These are phyloP conservation scores for Rosa rugosa DNA, from an alignment of 306 rosid species.

Conservation along the genomic window DNA sequence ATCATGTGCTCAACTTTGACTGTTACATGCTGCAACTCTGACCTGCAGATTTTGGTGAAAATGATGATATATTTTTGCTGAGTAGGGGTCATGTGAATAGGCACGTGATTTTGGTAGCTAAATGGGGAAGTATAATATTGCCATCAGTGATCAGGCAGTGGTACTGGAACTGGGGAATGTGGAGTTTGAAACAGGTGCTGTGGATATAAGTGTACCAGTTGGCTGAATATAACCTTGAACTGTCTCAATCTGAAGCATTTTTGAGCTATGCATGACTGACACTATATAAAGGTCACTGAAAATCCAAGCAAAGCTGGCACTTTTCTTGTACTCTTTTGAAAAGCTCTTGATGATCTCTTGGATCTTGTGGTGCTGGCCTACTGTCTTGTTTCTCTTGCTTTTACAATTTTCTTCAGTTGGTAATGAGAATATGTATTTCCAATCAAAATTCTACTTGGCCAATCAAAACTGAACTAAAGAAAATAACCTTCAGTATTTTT, in stretches of 20 bases:
- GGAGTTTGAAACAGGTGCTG: slow-evolving; percentile 13
- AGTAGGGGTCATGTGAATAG: slow-evolving; percentile 44
- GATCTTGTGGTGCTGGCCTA: slow-evolving; percentile 5
- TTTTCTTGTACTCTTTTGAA: background rate
- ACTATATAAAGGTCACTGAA: background rate
- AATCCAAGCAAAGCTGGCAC: slow-evolving; percentile 13
- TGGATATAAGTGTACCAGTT: background rate
- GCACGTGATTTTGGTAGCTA: slow-evolving; percentile 55
- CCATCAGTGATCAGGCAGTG: slow-evolving; percentile 17
- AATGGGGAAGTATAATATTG: slow-evolving; percentile 22
- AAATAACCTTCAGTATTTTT: too few relatives aligned
- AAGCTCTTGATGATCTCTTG: background rate
- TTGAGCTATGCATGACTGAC: background rate
- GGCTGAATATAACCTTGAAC: background rate
- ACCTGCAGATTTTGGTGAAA: slow-evolving; percentile 32
- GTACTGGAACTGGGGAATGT: slow-evolving; percentile 12
- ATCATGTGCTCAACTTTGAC: slow-evolving; percentile 66
- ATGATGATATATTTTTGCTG: slow-evolving; percentile 15
- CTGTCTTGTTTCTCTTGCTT: background rate
- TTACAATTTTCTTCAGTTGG: background rate
- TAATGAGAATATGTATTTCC: background rate
- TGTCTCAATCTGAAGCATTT: slow-evolving; percentile 16
- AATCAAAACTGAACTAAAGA: too few relatives aligned
- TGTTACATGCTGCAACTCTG: slow-evolving; percentile 32
- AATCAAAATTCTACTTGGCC: background rate